A percentile compares a stretch with the other conserved stretches of the same genome.
These are phyloP conservation scores for Capsicum chinense DNA, from an alignment of 257 asterid genomes.

Conservation along the genomic window DNA sequence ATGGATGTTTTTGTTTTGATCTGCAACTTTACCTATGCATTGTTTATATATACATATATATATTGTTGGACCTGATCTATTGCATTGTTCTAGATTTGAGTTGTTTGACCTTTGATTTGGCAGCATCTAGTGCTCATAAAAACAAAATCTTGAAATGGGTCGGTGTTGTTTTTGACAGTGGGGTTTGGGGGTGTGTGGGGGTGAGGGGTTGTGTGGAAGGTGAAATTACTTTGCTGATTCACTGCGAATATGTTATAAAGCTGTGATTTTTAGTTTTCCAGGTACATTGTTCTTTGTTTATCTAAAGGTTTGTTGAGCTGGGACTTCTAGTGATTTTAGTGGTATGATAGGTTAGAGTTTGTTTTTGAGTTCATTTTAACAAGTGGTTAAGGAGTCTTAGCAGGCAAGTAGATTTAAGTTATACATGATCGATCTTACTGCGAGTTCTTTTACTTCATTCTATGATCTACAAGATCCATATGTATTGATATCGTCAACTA, in stretches of 20 bases:
- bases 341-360: neutral
- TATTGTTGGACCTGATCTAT: conserved; percentile 11
- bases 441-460: neutral
- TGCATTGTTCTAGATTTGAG: conserved; percentile 12
- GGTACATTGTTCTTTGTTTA: neutral
- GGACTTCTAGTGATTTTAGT: conserved; percentile 6
- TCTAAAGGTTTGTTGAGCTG: neutral
- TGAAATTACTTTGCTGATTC: conserved; percentile 8
- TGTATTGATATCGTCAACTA: too few species aligned
- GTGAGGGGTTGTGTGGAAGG: neutral
- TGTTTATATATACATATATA: neutral
- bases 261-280: neutral
- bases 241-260: neutral
- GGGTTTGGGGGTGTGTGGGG: neutral
- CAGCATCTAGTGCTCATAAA: neutral
- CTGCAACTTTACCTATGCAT: neutral
- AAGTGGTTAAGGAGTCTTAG: neutral
- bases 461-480: too few species aligned
- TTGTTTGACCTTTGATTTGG: conserved; percentile 27
- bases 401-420: neutral
- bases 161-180: neutral
- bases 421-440: neutral
- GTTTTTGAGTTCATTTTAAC: neutral
- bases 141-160: neutral
- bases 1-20: neutral